Conservation (phyloP, 331 rosid genomes). For the Malus hybrid region DNA sequence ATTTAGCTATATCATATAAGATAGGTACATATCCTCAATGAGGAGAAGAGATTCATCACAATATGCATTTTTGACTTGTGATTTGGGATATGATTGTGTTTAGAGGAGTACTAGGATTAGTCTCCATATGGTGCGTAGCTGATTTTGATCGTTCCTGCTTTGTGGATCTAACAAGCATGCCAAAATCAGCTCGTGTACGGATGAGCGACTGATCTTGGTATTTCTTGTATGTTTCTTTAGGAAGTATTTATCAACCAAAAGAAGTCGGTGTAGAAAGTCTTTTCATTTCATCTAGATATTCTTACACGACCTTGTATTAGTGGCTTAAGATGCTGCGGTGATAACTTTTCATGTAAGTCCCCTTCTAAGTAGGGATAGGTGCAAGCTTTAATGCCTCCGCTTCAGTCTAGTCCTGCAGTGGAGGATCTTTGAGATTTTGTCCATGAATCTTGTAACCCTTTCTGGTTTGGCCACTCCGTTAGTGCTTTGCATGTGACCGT, state of each 20-base stretch:
- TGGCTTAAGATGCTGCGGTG: accelerated
- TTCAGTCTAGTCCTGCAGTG: neutral
- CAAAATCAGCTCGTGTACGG: neutral
- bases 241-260: no score
- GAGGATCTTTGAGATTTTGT: neutral
- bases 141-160: neutral
- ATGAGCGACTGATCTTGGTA: no score
- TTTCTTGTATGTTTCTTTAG: neutral
- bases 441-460: neutral
- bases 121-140: neutral
- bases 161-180: neutral
- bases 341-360: neutral
- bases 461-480: neutral
- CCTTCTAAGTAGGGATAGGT: neutral
- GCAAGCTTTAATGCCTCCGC: neutral
- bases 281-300: no score
- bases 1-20: neutral
- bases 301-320: no score
- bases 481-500: constrained; percentile 5
- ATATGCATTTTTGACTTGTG: no score
- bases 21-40: no score
- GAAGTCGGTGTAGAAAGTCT: no score
- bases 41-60: no score
- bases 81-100: neutral
- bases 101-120: neutral